Evolutionary conservation across 768 basidiomycete genomes (phyloP).

Genomic region (Lepiota venenata): DNA sequence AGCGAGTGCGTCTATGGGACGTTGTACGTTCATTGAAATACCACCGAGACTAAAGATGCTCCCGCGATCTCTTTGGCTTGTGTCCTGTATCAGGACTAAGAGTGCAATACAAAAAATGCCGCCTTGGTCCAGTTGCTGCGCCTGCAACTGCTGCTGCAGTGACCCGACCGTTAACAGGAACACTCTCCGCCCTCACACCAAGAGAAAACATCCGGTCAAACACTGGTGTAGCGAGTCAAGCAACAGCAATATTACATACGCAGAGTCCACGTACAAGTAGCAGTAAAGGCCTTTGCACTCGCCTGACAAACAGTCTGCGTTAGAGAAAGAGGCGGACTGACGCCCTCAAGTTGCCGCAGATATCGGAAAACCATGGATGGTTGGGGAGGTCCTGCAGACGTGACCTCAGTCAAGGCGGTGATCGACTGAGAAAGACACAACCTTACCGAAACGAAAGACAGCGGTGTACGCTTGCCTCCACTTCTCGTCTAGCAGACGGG

Average conservation of each 20-base stretch:
- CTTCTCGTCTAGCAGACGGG: slow-evolving; percentile 85
- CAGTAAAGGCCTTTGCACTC: slow-evolving; percentile 85
- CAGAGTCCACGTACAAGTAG: slow-evolving; percentile 56
- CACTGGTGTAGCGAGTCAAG: slow-evolving; percentile 38
- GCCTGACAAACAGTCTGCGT: slow-evolving; percentile 87
- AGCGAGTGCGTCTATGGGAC: not conserved
- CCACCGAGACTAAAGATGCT: not conserved
- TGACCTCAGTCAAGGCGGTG: slow-evolving; percentile 1
- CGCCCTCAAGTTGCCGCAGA: slow-evolving; percentile 84
- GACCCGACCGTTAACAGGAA: slow-evolving; percentile 59
- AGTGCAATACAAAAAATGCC: slow-evolving; percentile 83
- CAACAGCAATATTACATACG: slow-evolving; percentile 7
- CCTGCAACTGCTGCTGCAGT: slow-evolving; percentile 63
- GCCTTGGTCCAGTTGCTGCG: slow-evolving; percentile 64
- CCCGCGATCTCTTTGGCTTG: slow-evolving; percentile 28
- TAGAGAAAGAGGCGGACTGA: slow-evolving; percentile 83
- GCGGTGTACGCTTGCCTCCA: slow-evolving; percentile 88
- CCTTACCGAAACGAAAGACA: slow-evolving; percentile 79
- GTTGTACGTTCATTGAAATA: no score
- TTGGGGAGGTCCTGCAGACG: slow-evolving; percentile 66
- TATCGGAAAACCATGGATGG: slow-evolving; percentile 93
- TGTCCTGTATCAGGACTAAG: slow-evolving; percentile 62
- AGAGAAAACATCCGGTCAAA: slow-evolving; percentile 90
- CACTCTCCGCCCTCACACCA: slow-evolving; percentile 71
- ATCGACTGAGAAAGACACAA: not conserved